Evolutionary conservation across 2,329 filamentous ascomycete genomes (phyloP).

Genomic region (Aureobasidium sp.): DNA sequence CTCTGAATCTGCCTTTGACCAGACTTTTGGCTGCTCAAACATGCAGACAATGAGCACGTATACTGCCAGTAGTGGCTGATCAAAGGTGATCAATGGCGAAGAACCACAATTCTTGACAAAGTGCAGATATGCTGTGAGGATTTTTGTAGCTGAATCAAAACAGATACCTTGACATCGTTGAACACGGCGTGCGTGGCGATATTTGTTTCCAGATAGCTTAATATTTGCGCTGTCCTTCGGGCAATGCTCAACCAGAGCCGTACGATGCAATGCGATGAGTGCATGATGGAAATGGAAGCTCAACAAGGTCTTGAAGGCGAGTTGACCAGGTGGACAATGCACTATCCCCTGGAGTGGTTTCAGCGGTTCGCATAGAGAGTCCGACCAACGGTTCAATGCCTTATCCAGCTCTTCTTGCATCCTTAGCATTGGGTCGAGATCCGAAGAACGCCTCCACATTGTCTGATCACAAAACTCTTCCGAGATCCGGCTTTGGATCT

Average conservation of each 20-base stretch:
- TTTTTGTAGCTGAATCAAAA: neutral
- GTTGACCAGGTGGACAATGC: constrained; percentile 15
- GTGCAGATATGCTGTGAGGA: neutral
- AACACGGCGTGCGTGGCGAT: neutral
- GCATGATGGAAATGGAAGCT: constrained; percentile 1
- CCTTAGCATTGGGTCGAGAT: neutral
- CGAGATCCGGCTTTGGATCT: neutral
- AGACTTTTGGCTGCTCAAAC: too few relatives aligned
- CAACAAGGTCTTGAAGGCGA: neutral
- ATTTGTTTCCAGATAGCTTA: neutral
- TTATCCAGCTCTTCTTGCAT: neutral
- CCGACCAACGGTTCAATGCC: neutral
- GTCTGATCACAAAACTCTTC: neutral
- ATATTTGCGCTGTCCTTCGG: neutral
- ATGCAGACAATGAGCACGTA: neutral
- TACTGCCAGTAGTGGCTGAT: neutral
- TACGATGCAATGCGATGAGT: constrained; percentile 1
- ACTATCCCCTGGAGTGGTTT: neutral
- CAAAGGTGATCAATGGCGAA: neutral
- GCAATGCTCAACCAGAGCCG: neutral
- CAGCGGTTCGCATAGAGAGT: neutral
- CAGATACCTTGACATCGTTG: neutral
- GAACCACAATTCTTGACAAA: neutral
- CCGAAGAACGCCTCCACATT: neutral
- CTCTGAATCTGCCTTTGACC: too few relatives aligned